Conservation (phyloP, 2,329 filamentous ascomycete species). For the Leptographium radiaticola region DNA sequence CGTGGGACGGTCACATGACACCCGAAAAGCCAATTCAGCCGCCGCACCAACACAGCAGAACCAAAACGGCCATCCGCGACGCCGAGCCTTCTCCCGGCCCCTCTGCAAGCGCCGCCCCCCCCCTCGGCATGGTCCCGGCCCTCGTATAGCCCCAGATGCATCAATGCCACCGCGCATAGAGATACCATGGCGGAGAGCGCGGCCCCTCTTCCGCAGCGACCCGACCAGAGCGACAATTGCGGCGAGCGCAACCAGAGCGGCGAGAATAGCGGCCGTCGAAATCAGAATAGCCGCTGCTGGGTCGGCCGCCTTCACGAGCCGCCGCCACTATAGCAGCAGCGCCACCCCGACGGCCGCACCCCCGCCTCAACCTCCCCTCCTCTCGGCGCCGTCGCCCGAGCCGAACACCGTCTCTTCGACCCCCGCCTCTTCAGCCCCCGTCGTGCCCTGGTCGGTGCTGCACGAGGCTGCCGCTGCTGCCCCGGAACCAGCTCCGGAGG, state of each 20-base stretch:
- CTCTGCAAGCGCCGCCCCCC: neutral
- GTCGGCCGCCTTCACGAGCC: no score
- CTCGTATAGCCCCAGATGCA: slow-evolving; percentile 1
- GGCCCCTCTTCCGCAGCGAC: neutral
- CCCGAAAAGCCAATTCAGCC: no score
- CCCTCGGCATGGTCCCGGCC: slow-evolving; percentile 1
- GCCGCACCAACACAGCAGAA: no score
- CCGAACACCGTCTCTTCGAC: no score
- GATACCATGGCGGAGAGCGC: slow-evolving; percentile 5
- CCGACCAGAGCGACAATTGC: no score
- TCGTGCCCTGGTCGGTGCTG: slow-evolving; percentile 4
- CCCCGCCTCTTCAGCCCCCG: neutral
- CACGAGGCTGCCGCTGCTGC: neutral
- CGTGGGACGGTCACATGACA: no score
- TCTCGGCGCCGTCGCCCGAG: no score
- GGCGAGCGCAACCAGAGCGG: neutral
- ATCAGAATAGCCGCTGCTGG: neutral
- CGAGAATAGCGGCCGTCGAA: neutral
- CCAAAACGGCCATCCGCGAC: no score
- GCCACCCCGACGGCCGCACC: neutral
- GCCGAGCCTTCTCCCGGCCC: neutral
- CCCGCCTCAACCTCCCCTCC: no score
- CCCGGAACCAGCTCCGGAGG: neutral
- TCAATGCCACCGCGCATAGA: slow-evolving; percentile 8
- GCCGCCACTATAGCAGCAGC: neutral